Conservation (phyloP, 371 early-diverging fungal species). For the Mortierella sp. region DNA sequence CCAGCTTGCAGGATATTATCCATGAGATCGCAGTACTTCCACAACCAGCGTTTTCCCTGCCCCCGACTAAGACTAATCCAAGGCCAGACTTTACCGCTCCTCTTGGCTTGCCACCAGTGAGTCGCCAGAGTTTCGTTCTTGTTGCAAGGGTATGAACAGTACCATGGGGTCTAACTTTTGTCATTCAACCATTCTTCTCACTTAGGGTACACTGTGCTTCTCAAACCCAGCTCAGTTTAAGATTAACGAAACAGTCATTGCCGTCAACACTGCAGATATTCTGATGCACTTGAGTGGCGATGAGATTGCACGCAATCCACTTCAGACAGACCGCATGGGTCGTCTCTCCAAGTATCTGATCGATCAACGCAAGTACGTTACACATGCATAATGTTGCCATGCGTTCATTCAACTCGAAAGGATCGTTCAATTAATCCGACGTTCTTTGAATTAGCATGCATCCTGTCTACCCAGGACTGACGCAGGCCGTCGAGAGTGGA, state of each 20-base stretch:
- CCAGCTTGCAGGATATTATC: conserved; percentile 78
- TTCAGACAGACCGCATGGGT: conserved; percentile 68
- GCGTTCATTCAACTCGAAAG: neutral
- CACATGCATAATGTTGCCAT: neutral
- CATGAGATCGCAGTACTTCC: conserved; percentile 82
- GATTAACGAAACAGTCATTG: conserved; percentile 83
- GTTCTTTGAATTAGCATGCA: conserved; percentile 17
- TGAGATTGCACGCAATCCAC: conserved; percentile 66
- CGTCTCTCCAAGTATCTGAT: conserved; percentile 76
- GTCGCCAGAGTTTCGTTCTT: too few species aligned
- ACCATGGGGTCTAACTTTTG: neutral
- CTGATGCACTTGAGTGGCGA: conserved; percentile 72
- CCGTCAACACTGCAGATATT: conserved; percentile 77
- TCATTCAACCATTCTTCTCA: neutral
- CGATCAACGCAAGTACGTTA: conserved; percentile 75
- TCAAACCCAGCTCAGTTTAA: conserved; percentile 86
- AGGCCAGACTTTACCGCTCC: conserved; percentile 24
- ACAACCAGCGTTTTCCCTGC: conserved; percentile 86
- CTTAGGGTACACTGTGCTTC: conserved; percentile 62
- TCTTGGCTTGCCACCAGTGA: conserved; percentile 48
- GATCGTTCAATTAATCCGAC: neutral
- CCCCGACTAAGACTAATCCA: too few species aligned
- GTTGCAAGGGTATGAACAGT: too few species aligned
- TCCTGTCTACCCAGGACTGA: conserved; percentile 45
- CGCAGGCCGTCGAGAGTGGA: conserved; percentile 25